Conservation (phyloP, 371 early-diverging fungal species). For the Syncephalis plumigaleata region DNA sequence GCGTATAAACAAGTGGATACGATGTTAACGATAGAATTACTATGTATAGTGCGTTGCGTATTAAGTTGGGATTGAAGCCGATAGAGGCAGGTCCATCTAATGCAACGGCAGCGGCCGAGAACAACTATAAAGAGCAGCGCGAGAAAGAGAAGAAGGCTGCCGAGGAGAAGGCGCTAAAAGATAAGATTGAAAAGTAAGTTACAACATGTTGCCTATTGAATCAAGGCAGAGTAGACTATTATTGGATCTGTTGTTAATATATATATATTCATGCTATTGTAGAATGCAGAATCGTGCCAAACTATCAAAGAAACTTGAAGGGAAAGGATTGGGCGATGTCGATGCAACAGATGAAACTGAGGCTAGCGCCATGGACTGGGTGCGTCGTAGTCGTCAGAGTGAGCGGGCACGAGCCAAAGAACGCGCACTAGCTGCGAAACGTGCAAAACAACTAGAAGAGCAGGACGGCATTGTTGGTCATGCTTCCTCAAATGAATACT, state of each 20-base stretch:
- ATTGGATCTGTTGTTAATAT: slow-evolving; percentile 1
- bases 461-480: slow-evolving; percentile 9
- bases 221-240: background rate
- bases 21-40: background rate
- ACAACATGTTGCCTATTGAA: no score
- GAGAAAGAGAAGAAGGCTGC: slow-evolving; percentile 25
- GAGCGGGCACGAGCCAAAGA: slow-evolving; percentile 28
- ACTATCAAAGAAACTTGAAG: slow-evolving; percentile 32
- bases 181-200: slow-evolving; percentile 32
- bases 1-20: background rate
- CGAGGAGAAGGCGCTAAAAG: slow-evolving; percentile 24
- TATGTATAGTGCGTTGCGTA: slow-evolving; percentile 32
- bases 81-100: slow-evolving; percentile 27
- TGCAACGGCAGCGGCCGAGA: slow-evolving; percentile 31
- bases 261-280: background rate
- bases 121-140: slow-evolving; percentile 35
- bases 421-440: slow-evolving; percentile 17
- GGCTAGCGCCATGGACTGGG: slow-evolving; percentile 36
- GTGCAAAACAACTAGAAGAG: slow-evolving; percentile 1
- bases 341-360: slow-evolving; percentile 33
- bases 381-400: slow-evolving; percentile 24
- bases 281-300: slow-evolving; percentile 39
- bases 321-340: slow-evolving; percentile 53
- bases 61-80: slow-evolving; percentile 49
- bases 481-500: slow-evolving; percentile 5